These are phyloP conservation scores for Gnomoniopsis smithogilvyi DNA, from an alignment of 2,329 filamentous ascomycete genomes.

Conservation along the genomic window DNA sequence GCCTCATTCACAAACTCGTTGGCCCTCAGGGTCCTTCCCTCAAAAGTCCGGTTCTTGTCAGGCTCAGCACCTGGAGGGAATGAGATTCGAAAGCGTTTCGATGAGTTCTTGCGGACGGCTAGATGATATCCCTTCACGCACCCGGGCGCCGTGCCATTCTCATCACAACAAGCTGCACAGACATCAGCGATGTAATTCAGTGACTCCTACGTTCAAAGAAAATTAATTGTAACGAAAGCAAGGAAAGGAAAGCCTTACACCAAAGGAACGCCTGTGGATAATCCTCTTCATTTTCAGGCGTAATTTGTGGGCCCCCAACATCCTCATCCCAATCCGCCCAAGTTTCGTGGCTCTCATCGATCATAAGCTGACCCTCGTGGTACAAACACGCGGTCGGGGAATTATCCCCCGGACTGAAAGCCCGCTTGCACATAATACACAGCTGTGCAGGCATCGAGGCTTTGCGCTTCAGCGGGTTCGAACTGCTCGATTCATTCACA, in stretches of 20 bases:
- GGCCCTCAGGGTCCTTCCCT: slow-evolving; percentile 9
- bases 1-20: slow-evolving; percentile 16
- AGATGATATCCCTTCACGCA: slow-evolving; percentile 11
- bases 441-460: slow-evolving; percentile 4
- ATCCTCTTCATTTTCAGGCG: slow-evolving; percentile 6
- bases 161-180: slow-evolving; percentile 8
- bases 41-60: slow-evolving; percentile 3
- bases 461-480: slow-evolving; percentile 5
- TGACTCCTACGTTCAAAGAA: background rate
- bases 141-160: slow-evolving; percentile 1
- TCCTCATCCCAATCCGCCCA: slow-evolving; percentile 6
- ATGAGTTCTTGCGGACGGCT: slow-evolving; percentile 5
- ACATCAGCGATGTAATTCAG: background rate
- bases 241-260: background rate
- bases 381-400: slow-evolving; percentile 8
- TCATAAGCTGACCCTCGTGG: slow-evolving; percentile 3
- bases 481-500: background rate
- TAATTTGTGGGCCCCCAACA: background rate
- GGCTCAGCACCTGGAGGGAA: background rate
- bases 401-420: slow-evolving; percentile 4
- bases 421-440: slow-evolving; percentile 11
- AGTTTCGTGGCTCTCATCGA: background rate
- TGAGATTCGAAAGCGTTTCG: background rate
- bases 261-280: slow-evolving; percentile 7
- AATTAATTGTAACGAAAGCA: background rate